Conservation (phyloP, 202 grass and related monocot species). For the Thinopyrum obtusiflorum region DNA sequence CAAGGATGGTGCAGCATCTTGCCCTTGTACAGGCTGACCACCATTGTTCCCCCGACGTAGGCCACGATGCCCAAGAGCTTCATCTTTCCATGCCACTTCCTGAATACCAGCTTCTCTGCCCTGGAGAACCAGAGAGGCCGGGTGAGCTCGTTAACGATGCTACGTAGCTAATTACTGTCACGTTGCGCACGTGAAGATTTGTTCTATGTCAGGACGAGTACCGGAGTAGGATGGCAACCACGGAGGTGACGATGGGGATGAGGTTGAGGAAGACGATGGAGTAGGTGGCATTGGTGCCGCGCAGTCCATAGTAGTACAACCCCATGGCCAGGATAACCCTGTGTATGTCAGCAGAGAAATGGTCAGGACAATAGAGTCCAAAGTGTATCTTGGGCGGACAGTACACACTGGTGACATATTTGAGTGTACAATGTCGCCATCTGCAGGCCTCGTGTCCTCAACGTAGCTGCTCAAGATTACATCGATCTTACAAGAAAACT, state of each 20-base stretch:
- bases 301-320: constrained; percentile 43
- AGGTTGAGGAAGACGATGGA: constrained; percentile 40
- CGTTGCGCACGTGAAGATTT: background rate
- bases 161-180: too few species aligned
- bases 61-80: constrained; percentile 35
- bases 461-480: too few species aligned
- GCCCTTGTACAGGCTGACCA: constrained; percentile 43
- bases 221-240: constrained; percentile 34
- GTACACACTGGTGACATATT: too few species aligned
- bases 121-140: background rate
- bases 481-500: too few species aligned
- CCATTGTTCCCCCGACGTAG: constrained; percentile 40
- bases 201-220: background rate
- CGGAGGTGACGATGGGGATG: constrained; percentile 33
- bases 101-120: constrained; percentile 28
- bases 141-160: background rate
- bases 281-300: constrained; percentile 30
- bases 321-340: constrained; percentile 31
- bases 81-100: constrained; percentile 1
- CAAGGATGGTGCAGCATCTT: constrained; percentile 4
- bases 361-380: too few species aligned
- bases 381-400: too few species aligned
- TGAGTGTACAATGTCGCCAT: background rate
- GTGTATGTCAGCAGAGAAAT: too few species aligned
- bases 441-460: background rate